These are phyloP conservation scores for Hypsizygus ulmarius DNA, from an alignment of 1,284 basidiomycete species.

Conservation along the genomic window DNA sequence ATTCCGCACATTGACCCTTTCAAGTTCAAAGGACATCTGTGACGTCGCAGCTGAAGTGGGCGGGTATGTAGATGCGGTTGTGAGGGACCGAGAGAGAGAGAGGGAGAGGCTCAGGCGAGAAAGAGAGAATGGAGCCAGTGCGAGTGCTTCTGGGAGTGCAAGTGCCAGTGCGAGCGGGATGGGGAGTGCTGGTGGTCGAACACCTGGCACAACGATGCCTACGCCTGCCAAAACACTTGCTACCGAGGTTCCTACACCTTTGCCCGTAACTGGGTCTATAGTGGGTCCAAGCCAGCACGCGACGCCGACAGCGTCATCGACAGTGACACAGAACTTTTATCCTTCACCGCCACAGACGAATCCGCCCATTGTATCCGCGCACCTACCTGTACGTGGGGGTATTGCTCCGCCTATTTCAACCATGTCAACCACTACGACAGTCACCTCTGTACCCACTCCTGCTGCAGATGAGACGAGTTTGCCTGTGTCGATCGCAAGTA, in stretches of 20 bases:
- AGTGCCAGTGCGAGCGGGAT: background rate
- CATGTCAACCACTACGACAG: background rate
- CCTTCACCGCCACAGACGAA: slow-evolving; percentile 55
- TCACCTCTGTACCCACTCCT: slow-evolving; percentile 4
- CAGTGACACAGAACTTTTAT: slow-evolving; percentile 41
- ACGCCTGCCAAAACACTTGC: slow-evolving; percentile 26
- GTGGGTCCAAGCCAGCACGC: slow-evolving; percentile 6
- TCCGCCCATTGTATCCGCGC: slow-evolving; percentile 25
- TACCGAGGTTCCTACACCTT: slow-evolving; percentile 16
- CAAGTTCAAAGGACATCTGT: slow-evolving; percentile 40
- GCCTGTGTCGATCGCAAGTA: too few species aligned
- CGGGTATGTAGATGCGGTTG: slow-evolving; percentile 67
- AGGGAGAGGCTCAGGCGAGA: slow-evolving; percentile 67
- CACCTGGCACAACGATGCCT: slow-evolving; percentile 22
- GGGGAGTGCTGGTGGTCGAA: slow-evolving; percentile 30
- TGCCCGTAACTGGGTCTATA: slow-evolving; percentile 14
- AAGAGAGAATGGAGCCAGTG: slow-evolving; percentile 43
- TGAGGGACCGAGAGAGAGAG: slow-evolving; percentile 68
- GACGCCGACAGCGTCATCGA: slow-evolving; percentile 10
- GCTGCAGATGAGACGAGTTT: background rate
- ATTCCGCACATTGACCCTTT: slow-evolving; percentile 42
- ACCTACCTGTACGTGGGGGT: slow-evolving; percentile 22
- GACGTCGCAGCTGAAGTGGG: slow-evolving; percentile 56
- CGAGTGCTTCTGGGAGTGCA: slow-evolving; percentile 24
- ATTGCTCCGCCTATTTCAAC: slow-evolving; percentile 14